Evolutionary conservation across 768 basidiomycete species (phyloP), one percentile per base, ranked within the genome.

Genomic region (Naematelia aurantialba): DNA sequence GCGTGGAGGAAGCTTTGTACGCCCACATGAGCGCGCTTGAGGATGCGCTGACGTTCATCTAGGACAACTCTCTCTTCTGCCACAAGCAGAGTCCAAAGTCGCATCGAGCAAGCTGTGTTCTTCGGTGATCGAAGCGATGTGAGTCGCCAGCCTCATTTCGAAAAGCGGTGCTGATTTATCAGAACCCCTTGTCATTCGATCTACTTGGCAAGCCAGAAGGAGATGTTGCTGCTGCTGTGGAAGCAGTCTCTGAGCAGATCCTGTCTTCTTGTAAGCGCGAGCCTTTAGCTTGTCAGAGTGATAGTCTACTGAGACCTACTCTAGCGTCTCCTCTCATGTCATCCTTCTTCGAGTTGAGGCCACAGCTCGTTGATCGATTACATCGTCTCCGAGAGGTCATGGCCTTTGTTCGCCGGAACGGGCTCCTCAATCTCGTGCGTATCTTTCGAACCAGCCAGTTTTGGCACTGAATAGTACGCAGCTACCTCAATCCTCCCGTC

Each of bases 351-450:
- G 92, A 96, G 72, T 79, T 94, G 44, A 85, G 85, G 14, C 81
- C 85, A 1, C 91, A 93, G 70, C 76, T 97, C 63, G 82, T 81
- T 3, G 85, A 84, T 42, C 83, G 89, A 26, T 87, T 87, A 69
- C 85, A 87, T 55, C 80, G 89, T 34, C 79, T 93, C 26, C 85
- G 84, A 55, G 90, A 89, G 82, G 81, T 97, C n/a, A 89, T 94
- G 65, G 82, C 82, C 24, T 94, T 91, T 73, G 88, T 96, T 68
- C 89, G 91, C 46, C 86, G 89, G 53, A 94, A 94, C 74, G 86
- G 83, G 0, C 86, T 87, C 4, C 79, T 93, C 31, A 80, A 79
- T 39, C 90, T 89, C 81, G 91, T 88, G 29, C 63, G 78, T 57
- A 34, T 3, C 3, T 53, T 30, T 31, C 14, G 17, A n/a, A 1